Conservation (phyloP, 139 green algal genomes). For the Desmodesmus armatus region DNA sequence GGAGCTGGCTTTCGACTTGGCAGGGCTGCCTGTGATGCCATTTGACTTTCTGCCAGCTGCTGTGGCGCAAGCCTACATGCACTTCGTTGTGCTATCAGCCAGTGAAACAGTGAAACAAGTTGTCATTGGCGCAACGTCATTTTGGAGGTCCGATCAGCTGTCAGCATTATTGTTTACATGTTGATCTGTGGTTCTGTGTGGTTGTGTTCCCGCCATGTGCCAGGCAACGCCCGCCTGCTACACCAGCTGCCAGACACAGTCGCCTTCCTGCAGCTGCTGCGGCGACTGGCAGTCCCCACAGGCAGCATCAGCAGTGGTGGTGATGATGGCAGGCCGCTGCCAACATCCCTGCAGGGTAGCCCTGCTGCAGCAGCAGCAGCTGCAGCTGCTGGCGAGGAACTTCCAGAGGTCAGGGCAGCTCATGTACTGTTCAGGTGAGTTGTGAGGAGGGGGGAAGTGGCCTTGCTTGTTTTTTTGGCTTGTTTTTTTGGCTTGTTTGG, state of each 20-base stretch:
- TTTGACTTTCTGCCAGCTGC: too few species aligned
- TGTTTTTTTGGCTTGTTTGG: too few species aligned
- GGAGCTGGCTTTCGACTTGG: too few species aligned
- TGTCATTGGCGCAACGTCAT: too few species aligned
- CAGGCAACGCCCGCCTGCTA: slow-evolving; percentile 24
- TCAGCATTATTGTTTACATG: background rate
- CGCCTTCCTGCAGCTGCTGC: slow-evolving; percentile 62
- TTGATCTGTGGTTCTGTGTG: background rate
- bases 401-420: slow-evolving; percentile 66
- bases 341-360: background rate
- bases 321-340: background rate
- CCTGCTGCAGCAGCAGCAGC: background rate
- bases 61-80: too few species aligned
- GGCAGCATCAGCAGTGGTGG: slow-evolving; percentile 3
- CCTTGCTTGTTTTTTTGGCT: too few species aligned
- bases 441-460: too few species aligned
- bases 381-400: slow-evolving; percentile 1
- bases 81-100: too few species aligned
- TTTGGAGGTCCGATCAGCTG: too few species aligned
- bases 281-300: slow-evolving; percentile 35
- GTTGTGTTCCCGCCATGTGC: background rate
- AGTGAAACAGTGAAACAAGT: too few species aligned
- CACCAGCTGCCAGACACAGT: slow-evolving; percentile 54
- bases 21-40: too few species aligned
- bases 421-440: slow-evolving; percentile 65